Base-by-base conservation (phyloP, 768 basidiomycete species). In the Phaeotremella skinneri region DNA sequence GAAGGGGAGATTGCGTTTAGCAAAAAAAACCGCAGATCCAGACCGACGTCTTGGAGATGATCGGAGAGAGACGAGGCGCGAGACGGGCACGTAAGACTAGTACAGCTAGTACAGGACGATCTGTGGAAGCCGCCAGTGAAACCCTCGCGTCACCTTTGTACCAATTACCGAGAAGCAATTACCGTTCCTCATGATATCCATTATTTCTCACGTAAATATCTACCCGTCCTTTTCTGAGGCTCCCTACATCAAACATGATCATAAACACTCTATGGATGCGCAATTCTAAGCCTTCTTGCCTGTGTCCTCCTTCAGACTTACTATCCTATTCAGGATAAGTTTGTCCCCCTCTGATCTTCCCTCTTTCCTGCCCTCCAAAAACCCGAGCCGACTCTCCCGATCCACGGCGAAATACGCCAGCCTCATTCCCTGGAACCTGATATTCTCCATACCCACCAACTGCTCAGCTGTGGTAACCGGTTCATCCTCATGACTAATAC, bases 391-490 rank as follows among this genome's bases (percentile, higher is more conserved):
- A 34, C 91, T 80, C 69, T 97, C 93, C 76, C 86, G 87, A 76
- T 99, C 96, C 26, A 98, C 80, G 20, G 90, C 84, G 72, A 99
- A 98, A 80, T 97, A 99, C 2, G 88, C 96, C 48, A 97, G 86
- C 9, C 96, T 85, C 71, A 97, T 81, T 6, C 92, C 96, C 79
- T 99, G 96, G 85, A 99, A 98, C 37, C 96, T 83, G 55, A 98
- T 83, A 73, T 87, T 90, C 77, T 98, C 96, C 76, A 88, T 88
- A 26, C 89, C 94, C 45, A 90, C 83, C 39, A 94, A 81, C 76
- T 90, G 89, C 55, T 85, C 87, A 52, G 82, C 85, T 4, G 86
- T 89, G 21, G 87, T 85, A 49, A 83, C 82, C 0, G 89, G 91
- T 26, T 85, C 88, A 45, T 75, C 76, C 29, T 70, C 68, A 30